Base-by-base conservation (phyloP, 345 rosid genomes). In the Populus tremula region DNA sequence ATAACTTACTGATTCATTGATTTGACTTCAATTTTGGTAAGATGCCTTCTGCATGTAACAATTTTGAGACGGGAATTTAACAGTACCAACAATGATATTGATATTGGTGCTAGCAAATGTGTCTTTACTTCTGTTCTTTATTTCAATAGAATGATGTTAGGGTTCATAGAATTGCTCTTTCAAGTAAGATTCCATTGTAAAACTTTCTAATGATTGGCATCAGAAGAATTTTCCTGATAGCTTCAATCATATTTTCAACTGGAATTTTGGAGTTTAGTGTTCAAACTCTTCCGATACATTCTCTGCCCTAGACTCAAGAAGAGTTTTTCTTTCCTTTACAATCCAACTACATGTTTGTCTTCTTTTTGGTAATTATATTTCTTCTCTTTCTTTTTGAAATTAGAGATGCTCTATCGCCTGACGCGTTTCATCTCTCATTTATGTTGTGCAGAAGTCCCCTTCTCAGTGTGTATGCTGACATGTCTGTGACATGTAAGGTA, bases 401-500 rank as follows among this genome's bases (percentile, higher is more conserved):
- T 27, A 5, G 21, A 63, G 43, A 64, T 64, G 41, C 61, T 68
- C 9, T 70, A 59, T 35, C 50, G 6, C 29, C 36, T 50, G 41
- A 17, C 59, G 69, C 43, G 49, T 45, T 79, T 45, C 16, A 68
- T 67, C 61, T 73, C 43, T 76, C 25, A 21, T 10, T 59, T 68
- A 43, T 70, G 21, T 31, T 71, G 59, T 86, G 86, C 97, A 95
- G 98, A 86, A 95, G 98, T 87, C 83, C 89, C 61, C 97, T 93
- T 80, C 89, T 93, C 71, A 93, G 99, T 65, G 98, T 93, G 67
- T 95, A 95, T 80, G 99, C 99, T 1, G 99, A 95, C 84, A 95
- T 95, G 98, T 95, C 99, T 0, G 88, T 91, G 25, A 87, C 98
- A 36, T 93, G 99, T 50, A 95, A 95, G 96, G 98, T 94, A 85